These are phyloP conservation scores for Penicillium sp. DNA, from an alignment of 2,329 filamentous ascomycete species.

Conservation along the genomic window DNA sequence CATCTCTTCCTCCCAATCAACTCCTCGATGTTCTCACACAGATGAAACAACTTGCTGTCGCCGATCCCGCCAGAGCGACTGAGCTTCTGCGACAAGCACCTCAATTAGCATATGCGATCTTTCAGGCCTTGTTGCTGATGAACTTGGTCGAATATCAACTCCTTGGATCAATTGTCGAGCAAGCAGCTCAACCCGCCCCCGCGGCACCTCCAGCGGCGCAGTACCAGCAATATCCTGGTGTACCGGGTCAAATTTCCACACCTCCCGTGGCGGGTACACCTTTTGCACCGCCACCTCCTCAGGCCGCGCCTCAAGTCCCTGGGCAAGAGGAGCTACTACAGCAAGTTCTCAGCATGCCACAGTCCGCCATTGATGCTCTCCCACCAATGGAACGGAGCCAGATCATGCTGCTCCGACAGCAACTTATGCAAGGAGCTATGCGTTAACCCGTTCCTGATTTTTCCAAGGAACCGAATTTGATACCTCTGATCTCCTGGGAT, in stretches of 20 bases:
- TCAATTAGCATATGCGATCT: slow-evolving; percentile 89
- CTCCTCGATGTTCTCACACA: slow-evolving; percentile 89
- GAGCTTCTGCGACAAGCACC: slow-evolving; percentile 84
- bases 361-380: slow-evolving; percentile 71
- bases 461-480: background rate
- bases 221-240: slow-evolving; percentile 34
- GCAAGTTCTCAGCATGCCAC: slow-evolving; percentile 73
- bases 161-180: slow-evolving; percentile 73
- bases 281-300: slow-evolving; percentile 42
- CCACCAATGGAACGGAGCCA: slow-evolving; percentile 70
- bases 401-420: slow-evolving; percentile 68
- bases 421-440: slow-evolving; percentile 47
- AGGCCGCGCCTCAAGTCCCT: slow-evolving; percentile 41
- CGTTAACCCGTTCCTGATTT: slow-evolving; percentile 19
- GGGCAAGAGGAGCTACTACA: slow-evolving; percentile 70
- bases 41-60: slow-evolving; percentile 83
- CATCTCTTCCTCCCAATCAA: slow-evolving; percentile 77
- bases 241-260: slow-evolving; percentile 47
- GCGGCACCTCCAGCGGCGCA: slow-evolving; percentile 37
- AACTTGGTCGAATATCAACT: slow-evolving; percentile 82
- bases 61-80: slow-evolving; percentile 74
- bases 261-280: slow-evolving; percentile 45
- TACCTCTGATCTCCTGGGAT: background rate
- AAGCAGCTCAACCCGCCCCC: slow-evolving; percentile 42
- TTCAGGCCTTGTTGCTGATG: slow-evolving; percentile 88